Evolutionary conservation across 148 eudicot genomes (phyloP).

Genomic region (Heliamphora exappendiculata): DNA sequence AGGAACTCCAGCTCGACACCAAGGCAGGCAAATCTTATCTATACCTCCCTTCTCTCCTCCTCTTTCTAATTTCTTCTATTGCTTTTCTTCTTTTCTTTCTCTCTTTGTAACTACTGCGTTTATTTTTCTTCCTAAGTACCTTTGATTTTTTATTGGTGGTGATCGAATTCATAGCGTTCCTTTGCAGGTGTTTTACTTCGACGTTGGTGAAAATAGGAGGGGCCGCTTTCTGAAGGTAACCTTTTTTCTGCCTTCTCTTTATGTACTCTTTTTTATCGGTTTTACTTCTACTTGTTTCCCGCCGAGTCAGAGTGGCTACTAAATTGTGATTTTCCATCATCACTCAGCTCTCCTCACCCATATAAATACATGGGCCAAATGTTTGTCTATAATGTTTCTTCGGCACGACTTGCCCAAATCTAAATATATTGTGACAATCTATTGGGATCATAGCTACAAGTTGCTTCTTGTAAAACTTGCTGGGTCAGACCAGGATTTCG

Average conservation of each 20-base stretch:
- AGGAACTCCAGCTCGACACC: constrained; percentile 86
- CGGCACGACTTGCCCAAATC: too few species aligned
- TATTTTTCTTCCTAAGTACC: background rate
- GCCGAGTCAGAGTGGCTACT: background rate
- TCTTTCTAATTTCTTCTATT: background rate
- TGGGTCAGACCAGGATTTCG: too few species aligned
- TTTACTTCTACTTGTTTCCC: background rate
- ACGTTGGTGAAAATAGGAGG: constrained; percentile 86
- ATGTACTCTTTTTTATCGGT: background rate
- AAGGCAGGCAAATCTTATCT: constrained; percentile 31
- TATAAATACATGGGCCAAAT: too few species aligned
- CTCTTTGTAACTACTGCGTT: background rate
- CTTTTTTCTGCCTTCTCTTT: background rate
- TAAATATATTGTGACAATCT: too few species aligned
- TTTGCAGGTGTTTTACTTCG: constrained; percentile 86
- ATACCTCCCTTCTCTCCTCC: background rate
- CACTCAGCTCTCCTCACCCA: background rate
- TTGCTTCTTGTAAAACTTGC: too few species aligned
- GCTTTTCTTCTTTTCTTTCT: background rate
- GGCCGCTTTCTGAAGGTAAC: constrained; percentile 90
- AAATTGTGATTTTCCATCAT: background rate
- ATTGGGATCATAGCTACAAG: too few species aligned
- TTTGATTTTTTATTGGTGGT: background rate
- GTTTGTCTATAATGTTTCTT: too few species aligned
- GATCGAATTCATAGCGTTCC: background rate